Conservation (phyloP, 352 stramenopile species). For the Elongisporangium undulatum region DNA sequence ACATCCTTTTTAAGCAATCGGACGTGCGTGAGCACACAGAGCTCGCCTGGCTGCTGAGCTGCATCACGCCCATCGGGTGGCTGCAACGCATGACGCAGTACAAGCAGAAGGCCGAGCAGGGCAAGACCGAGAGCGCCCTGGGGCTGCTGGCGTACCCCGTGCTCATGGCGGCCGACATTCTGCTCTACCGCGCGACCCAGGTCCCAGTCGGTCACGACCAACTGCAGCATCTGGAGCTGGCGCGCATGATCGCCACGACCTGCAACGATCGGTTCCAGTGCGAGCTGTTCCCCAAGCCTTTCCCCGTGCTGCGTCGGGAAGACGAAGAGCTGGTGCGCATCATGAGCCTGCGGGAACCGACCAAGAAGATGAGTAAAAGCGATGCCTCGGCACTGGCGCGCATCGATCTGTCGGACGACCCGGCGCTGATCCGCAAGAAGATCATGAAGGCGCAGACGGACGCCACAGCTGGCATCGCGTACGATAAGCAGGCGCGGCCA, state of each 20-base stretch:
- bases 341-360: constrained; percentile 97
- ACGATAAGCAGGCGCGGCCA: constrained; percentile 90
- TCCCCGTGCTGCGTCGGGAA: constrained; percentile 21
- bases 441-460: constrained; percentile 90
- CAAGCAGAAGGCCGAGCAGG: constrained; percentile 94
- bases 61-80: constrained; percentile 96
- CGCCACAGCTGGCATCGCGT: constrained; percentile 57
- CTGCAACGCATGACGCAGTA: constrained; percentile 99
- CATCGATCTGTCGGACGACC: constrained; percentile 92
- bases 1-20: constrained; percentile 82
- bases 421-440: constrained; percentile 80
- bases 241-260: constrained; percentile 92
- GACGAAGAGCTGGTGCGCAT: constrained; percentile 86
- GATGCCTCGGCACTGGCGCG: constrained; percentile 87
- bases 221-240: constrained; percentile 98
- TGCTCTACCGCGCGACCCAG: constrained; percentile 97
- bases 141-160: constrained; percentile 98
- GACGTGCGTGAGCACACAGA: constrained; percentile 90
- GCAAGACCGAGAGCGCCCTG: constrained; percentile 78
- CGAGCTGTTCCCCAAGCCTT: constrained; percentile 56
- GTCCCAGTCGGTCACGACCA: constrained; percentile 98
- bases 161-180: constrained; percentile 99
- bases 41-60: constrained; percentile 97
- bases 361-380: constrained; percentile 99
- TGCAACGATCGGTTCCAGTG: constrained; percentile 96